phyloP scores from a whole-genome alignment of 1,284 basidiomycete genomes.

The Phlebopus sp. region DNA sequence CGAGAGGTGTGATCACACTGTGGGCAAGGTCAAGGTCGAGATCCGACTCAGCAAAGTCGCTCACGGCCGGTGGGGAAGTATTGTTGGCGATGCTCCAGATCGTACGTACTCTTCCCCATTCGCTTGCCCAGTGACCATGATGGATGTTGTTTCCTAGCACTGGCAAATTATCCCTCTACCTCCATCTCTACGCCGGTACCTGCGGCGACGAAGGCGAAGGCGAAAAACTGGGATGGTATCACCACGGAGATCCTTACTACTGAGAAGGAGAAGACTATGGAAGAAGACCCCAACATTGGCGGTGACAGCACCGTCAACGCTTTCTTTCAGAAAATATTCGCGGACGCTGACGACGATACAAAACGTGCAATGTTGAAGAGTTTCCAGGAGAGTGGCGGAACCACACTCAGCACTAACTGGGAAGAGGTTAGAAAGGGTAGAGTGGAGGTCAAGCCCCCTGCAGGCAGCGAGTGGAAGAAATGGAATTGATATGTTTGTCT shows the following conservation, averaged over 20 bases:
- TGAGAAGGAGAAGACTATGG: slow-evolving; percentile 60
- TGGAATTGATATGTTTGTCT: slow-evolving; percentile 46
- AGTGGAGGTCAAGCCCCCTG: slow-evolving; percentile 76
- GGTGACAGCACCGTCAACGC: slow-evolving; percentile 75
- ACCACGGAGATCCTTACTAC: slow-evolving; percentile 60
- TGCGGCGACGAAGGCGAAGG: slow-evolving; percentile 35
- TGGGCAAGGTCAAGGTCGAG: slow-evolving; percentile 85
- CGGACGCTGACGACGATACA: slow-evolving; percentile 85
- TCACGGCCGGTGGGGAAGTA: slow-evolving; percentile 70
- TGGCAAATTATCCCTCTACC: slow-evolving; percentile 30
- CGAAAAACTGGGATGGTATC: slow-evolving; percentile 83
- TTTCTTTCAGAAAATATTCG: slow-evolving; percentile 85
- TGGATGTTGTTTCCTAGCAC: slow-evolving; percentile 18
- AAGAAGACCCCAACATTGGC: slow-evolving; percentile 80
- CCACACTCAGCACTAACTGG: slow-evolving; percentile 93
- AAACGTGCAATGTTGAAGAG: slow-evolving; percentile 95
- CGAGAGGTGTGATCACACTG: slow-evolving; percentile 57
- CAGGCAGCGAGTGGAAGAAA: slow-evolving; percentile 79
- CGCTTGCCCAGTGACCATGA: not conserved
- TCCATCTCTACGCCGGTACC: slow-evolving; percentile 32
- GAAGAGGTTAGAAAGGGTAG: slow-evolving; percentile 70
- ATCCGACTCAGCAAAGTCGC: slow-evolving; percentile 63
- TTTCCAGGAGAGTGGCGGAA: slow-evolving; percentile 88
- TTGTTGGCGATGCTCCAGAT: slow-evolving; percentile 73
- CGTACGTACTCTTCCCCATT: slow-evolving; percentile 42